Evolutionary conservation across 139 green algal species (phyloP).

Genomic region (Micractinium conductrix): DNA sequence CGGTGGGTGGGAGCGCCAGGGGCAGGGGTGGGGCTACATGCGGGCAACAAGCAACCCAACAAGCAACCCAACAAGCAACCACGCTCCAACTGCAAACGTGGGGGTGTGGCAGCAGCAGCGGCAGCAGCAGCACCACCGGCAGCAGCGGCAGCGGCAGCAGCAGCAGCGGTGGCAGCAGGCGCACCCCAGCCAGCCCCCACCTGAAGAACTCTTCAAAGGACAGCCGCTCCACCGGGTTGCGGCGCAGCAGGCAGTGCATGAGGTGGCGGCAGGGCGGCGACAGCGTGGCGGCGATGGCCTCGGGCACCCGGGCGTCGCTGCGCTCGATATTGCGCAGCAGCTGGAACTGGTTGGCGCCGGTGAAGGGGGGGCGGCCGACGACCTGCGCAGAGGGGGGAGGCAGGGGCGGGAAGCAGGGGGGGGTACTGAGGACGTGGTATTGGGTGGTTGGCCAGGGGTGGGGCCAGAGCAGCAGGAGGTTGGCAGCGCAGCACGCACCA

Average conservation of each 20-base stretch:
- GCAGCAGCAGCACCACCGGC: too few relatives aligned
- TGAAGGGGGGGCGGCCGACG: conserved; percentile 84
- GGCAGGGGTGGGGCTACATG: too few relatives aligned
- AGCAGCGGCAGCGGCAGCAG: too few relatives aligned
- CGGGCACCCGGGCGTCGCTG: conserved; percentile 74
- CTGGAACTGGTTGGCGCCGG: conserved; percentile 89
- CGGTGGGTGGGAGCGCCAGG: too few relatives aligned
- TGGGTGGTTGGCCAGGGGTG: background rate
- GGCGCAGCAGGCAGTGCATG: conserved; percentile 79
- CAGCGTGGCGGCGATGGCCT: conserved; percentile 60
- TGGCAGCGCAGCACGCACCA: too few relatives aligned
- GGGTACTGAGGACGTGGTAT: background rate
- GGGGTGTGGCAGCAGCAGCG: too few relatives aligned
- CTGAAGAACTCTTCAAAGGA: conserved; percentile 95
- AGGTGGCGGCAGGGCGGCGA: conserved; percentile 68
- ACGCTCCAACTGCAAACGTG: too few relatives aligned
- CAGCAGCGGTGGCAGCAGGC: too few relatives aligned
- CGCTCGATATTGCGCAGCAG: conserved; percentile 94
- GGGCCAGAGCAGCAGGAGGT: background rate
- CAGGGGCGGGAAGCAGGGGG: background rate
- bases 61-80: too few relatives aligned
- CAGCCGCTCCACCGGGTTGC: conserved; percentile 91
- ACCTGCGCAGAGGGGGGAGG: conserved; percentile 23
- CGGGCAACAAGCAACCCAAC: too few relatives aligned
- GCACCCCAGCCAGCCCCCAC: too few relatives aligned